phyloP scores from a whole-genome alignment of 1,284 basidiomycete species.

The Sanguinoderma infundibulare region DNA sequence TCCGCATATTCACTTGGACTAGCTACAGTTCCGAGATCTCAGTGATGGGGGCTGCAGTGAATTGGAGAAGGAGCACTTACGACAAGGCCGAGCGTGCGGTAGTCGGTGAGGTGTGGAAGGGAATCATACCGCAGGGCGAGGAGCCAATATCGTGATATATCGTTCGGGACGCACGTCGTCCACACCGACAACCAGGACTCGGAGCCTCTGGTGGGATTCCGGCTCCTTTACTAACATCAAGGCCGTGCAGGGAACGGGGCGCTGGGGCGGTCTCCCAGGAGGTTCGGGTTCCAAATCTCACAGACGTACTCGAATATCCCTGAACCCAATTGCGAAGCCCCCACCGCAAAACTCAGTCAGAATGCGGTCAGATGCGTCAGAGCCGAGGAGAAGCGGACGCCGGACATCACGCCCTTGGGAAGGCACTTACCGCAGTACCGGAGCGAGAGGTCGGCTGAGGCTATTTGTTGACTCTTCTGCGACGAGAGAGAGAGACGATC shows the following conservation, averaged over 20 bases:
- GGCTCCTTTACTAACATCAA: background rate
- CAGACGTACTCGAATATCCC: background rate
- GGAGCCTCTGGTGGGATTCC: constrained; percentile 4
- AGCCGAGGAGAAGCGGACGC: background rate
- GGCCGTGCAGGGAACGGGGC: background rate
- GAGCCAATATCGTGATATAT: background rate
- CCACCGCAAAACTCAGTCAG: background rate
- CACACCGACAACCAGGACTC: constrained; percentile 4
- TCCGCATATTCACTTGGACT: background rate
- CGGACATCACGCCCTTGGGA: background rate
- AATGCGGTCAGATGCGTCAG: background rate
- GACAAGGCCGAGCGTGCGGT: no score
- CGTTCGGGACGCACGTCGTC: background rate
- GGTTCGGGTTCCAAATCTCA: background rate
- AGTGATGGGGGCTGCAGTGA: background rate
- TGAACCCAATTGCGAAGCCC: background rate
- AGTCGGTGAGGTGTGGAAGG: background rate
- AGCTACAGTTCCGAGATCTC: background rate
- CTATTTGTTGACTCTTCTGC: background rate
- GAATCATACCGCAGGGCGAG: background rate
- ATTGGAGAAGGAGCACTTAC: background rate
- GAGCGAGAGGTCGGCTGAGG: background rate
- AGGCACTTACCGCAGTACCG: background rate
- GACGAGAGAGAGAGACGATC: background rate
- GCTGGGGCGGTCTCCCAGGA: background rate